A percentile compares a stretch with the other conserved stretches of the same genome.
phyloP scores from a whole-genome alignment of 164 flowering plant species.

The Chimonanthus praecox region DNA sequence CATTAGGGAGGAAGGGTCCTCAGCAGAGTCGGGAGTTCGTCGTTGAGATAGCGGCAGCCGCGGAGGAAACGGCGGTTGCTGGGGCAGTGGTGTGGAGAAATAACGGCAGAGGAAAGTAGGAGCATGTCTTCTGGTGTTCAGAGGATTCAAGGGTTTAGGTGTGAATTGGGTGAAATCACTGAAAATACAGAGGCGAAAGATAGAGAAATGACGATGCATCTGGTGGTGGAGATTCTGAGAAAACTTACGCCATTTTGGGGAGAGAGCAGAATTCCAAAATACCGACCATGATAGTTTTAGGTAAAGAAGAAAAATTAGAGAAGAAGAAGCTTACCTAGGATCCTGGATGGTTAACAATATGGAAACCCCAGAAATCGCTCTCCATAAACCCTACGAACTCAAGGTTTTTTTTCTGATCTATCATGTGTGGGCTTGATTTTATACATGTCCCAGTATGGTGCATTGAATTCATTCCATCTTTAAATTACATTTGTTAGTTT shows the following conservation, averaged over 20 bases:
- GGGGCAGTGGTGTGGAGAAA: constrained; percentile 20
- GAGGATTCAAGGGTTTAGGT: background rate
- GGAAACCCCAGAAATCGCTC: too few relatives aligned
- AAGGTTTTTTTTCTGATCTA: too few relatives aligned
- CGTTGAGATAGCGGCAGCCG: background rate
- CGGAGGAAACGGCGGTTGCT: constrained; percentile 13
- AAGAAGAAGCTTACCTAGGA: too few relatives aligned
- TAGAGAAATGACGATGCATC: constrained; percentile 18
- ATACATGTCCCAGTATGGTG: too few relatives aligned
- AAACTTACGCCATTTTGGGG: constrained; percentile 3
- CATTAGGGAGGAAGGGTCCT: constrained; percentile 67
- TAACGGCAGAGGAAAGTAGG: constrained; percentile 17
- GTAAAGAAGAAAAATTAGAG: too few relatives aligned
- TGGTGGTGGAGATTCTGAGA: background rate
- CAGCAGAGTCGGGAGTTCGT: constrained; percentile 39
- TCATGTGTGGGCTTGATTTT: too few relatives aligned
- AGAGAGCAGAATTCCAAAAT: too few relatives aligned
- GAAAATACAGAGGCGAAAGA: constrained; percentile 6
- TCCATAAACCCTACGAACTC: too few relatives aligned
- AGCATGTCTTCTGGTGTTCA: constrained; percentile 22
- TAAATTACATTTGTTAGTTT: too few relatives aligned
- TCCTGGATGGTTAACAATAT: too few relatives aligned
- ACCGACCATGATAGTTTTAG: too few relatives aligned
- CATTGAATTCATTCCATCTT: too few relatives aligned
- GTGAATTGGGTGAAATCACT: background rate